phyloP scores from a whole-genome alignment of 768 basidiomycete genomes.

The Rhodotorula taiwanensis region DNA sequence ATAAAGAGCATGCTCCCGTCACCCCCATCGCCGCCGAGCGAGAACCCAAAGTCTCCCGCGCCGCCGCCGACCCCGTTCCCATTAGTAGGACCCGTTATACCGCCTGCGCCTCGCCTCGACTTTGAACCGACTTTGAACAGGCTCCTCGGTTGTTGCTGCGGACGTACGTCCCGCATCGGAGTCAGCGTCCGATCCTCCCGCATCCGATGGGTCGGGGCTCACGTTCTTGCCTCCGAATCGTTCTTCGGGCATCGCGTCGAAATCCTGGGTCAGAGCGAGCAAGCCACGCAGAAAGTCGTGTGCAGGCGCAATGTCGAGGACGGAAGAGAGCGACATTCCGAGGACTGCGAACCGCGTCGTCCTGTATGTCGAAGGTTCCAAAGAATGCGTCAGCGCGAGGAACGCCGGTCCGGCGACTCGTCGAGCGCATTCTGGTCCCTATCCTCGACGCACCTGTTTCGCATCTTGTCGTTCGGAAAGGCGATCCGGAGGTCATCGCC shows the following conservation, averaged over 20 bases:
- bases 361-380: slow-evolving; percentile 45
- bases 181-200: too few relatives aligned
- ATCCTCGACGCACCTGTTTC: slow-evolving; percentile 57
- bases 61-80: slow-evolving; percentile 27
- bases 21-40: slow-evolving; percentile 9
- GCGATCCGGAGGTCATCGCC: slow-evolving; percentile 64
- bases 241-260: slow-evolving; percentile 37
- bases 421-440: neutral
- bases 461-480: slow-evolving; percentile 69
- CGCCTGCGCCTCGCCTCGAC: slow-evolving; percentile 4
- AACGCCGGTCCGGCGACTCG: too few relatives aligned
- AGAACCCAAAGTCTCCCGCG: neutral
- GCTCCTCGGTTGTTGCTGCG: slow-evolving; percentile 5
- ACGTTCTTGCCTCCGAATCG: slow-evolving; percentile 29
- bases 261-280: slow-evolving; percentile 43
- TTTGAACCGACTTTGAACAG: slow-evolving; percentile 26
- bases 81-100: neutral
- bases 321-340: slow-evolving; percentile 73
- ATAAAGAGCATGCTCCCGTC: slow-evolving; percentile 34
- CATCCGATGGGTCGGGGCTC: neutral
- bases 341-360: slow-evolving; percentile 76
- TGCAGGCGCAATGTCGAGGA: slow-evolving; percentile 73
- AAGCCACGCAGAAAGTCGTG: slow-evolving; percentile 72
- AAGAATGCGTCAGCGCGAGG: too few relatives aligned
- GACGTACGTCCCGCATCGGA: accelerated